Base-by-base conservation (phyloP, 2,329 filamentous ascomycete genomes). In the Phialocephala subalpina region DNA sequence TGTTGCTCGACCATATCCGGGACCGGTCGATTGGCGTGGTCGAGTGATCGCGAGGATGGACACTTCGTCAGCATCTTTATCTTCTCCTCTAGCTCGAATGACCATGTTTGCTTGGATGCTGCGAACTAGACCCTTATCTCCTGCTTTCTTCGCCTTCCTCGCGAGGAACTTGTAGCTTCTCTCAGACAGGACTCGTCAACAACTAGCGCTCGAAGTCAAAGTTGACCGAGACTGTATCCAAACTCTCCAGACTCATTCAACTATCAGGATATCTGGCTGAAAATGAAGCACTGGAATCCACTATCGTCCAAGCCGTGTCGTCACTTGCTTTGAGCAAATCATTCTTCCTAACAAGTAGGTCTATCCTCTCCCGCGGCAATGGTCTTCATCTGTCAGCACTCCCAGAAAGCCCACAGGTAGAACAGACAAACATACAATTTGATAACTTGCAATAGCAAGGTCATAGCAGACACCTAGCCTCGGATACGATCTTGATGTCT, bases 251-350 rank as follows among this genome's bases (percentile, higher is more conserved):
- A 20, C 33, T 58, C 18, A 25, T 40, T 9, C 35, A 35, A 11
- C 55, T 40, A 12, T 38, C 55, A 38, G 47, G 22, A 29, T 52
- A 16, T 9, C 47, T 7, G 20, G 25, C 12, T 18, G 38, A 58
- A 20, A 11, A 25, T 25, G 55, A 22, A 29, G 9, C 12, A 18
- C 38, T 40, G 9, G 33, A 58, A 25, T 40, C 55, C 16, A 58
- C 25, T 3, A 40, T 58, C 35, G 55, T 58, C 55, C 55, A 58
- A 11, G 55, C 55, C 11, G n/a, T 58, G 7, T 58, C 55, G 22
- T 58, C 55, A 9, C n/a, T 38, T 22, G 22, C 33, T 9, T 27
- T 38, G 2, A 58, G 18, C 2, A 22, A 16, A 5, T 38, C 55
- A 4, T 14, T 40, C 22, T 38, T 16, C 14, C n/a, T 40, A 12